Base-by-base conservation (phyloP, 768 basidiomycete genomes). In the Clathrus columnatus region DNA sequence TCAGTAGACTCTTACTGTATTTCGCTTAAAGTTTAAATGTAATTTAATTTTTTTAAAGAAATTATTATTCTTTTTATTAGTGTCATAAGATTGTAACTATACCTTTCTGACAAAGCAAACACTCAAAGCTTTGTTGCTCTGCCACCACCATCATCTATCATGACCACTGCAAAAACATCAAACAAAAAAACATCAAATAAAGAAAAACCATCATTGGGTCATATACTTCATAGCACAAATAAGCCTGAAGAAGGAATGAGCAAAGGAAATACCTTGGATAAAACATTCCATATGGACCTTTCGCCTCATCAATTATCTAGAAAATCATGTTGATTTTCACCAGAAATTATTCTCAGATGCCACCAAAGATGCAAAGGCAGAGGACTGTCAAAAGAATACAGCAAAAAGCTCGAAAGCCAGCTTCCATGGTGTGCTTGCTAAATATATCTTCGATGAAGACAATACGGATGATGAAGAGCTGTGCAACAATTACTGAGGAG, bases 311-410 rank as follows among this genome's bases (percentile, higher is more conserved):
- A n/a, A 36, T 4, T 36, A 36, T 11, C 11, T 36, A 11, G 36
- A 36, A 11, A 36, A 11, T 11, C 14, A 36, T 11, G 36, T 36
- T 36, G 36, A 36, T 3, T 36, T 36, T 11, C 7, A n/a, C 14
- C 36, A n/a, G 10, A 57, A 53, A 41, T 49, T 68, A 0, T 70
- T 70, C 50, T 67, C 65, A 4, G 66, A 69, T 57, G 65, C 64
- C 1, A 66, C 62, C 7, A 56, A 59, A 0, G 59, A 63, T 36
- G 68, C 65, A 14, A 61, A 59, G 20, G 63, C 62, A 41, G 61
- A 64, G 32, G 57, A 55, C 14, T 55, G 61, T 5, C 16, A 24
- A 14, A 68, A 67, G 48, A 18, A 21, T 1, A 48, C 48, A 0
- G 63, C 56, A 5, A 67, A 50, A 63, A 67, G 47, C 57, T 61